Evolutionary conservation across 2,329 filamentous ascomycete genomes (phyloP), one percentile per base, ranked within the genome.

Genomic region (Trichothecium sympodiale): DNA sequence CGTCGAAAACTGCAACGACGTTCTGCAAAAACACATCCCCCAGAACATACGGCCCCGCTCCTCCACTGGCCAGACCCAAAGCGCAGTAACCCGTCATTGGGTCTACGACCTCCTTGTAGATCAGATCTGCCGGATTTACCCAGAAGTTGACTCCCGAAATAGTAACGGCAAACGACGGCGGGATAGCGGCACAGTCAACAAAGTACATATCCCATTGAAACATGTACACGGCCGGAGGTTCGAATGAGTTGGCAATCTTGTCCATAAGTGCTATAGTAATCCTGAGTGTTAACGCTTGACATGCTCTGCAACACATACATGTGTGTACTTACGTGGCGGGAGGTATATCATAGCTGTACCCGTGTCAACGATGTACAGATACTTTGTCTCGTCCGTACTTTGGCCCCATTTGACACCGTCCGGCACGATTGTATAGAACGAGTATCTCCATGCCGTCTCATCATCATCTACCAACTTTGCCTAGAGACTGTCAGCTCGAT

Each of bases 401-500:
- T 56, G 52, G 17, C 58, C 67, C 46, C 58, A 70, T 40, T 52
- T 50, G 39, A 69, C 54, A 3, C 66, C 68, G 37, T 69, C 65
- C 1, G 64, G 63, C 33, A 71, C 53, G 38, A 72, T 61, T 14
- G 69, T 71, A 44, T 73, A 73, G 47, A 67, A 72, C 3, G 68
- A 70, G 39, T 65, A 64, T 39, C 60, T 50, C 50, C 54, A 67
- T 1, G 61, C 51, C 5, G 64, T 61, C 37, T 54, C 53, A 3
- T 53, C 46, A 15, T 55, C 46, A 5, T 49, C 48, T 13, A 53
- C 56, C 25, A 72, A 51, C 33, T 65, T 63, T 29, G 64, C 61
- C 68, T 72, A 33, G 10, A 25, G 10, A 25, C 20, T 25, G 20
- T 25, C 20, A 25, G 20, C 10, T 25, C 20, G 20, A 10, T 25